Evolutionary conservation across 805 yeast genomes (phyloP), one percentile per base, ranked within the genome.

Genomic region (Metschnikowia lachancei): DNA sequence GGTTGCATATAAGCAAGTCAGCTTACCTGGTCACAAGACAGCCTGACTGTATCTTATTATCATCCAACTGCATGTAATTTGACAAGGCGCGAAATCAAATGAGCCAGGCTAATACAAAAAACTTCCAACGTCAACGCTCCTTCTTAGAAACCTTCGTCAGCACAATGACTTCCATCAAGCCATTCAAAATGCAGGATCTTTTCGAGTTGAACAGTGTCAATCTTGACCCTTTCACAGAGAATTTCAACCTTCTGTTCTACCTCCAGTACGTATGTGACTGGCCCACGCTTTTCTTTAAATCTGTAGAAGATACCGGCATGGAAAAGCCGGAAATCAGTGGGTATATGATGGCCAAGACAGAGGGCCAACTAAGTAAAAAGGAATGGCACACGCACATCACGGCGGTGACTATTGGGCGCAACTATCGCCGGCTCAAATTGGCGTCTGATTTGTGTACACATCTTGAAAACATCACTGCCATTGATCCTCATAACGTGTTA

Each of bases 321-420:
- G 24, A 20, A 3, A 8, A 12, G 2, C 59, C 70, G 12, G 49
- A 41, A 36, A 67, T 72, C 24, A 72, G 87, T 29, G 92, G 91
- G 0, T 85, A 86, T 61, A 84, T 94, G 95, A 81, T 94, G 81
- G 98, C 95, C n/a, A 94, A 94, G 64, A 83, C 95, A 1, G 99
- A 94, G 63, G 99, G 99, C 0, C 72, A 67, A 41, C 46, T 71
- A 32, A 50, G 72, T 31, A 80, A 76, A 4, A 80, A 76, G 39
- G 94, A 90, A 49, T 92, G 97, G 96, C 99, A 94, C 61, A 81
- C 96, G 1, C 99, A 94, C 64, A 90, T 94, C 41, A 89, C 98
- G 0, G 98, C 99, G 0, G 96, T 94, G 3, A 90, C 98, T 0
- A 85, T 94, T 1, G 85, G 85, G 49, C 83, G 87, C 11, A 83